These are phyloP conservation scores for Naganishia friedmannii DNA, from an alignment of 768 basidiomycete species.

Conservation along the genomic window DNA sequence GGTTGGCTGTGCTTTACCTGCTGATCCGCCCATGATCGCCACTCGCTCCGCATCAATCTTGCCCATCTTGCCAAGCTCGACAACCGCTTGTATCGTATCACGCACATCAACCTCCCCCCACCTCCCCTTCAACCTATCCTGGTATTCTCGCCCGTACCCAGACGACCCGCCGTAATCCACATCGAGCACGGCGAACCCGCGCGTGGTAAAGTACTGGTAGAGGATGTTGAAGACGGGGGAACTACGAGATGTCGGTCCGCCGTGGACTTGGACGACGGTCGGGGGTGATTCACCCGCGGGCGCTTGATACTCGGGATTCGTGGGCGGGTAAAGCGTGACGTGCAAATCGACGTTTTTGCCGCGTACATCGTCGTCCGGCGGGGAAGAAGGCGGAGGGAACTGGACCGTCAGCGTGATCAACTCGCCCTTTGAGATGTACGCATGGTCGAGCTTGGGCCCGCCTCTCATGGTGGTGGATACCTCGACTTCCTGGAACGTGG, in stretches of 20 bases:
- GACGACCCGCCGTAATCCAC: constrained; percentile 73
- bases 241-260: constrained; percentile 58
- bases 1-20: constrained; percentile 48
- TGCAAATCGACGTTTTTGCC: constrained; percentile 53
- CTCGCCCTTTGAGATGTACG: constrained; percentile 20
- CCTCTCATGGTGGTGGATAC: not conserved
- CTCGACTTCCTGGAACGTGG: constrained; percentile 24
- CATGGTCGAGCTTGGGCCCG: constrained; percentile 22
- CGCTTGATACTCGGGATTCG: constrained; percentile 62
- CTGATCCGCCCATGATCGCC: constrained; percentile 68
- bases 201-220: constrained; percentile 34
- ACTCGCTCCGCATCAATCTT: constrained; percentile 66
- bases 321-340: constrained; percentile 66
- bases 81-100: constrained; percentile 64
- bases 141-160: constrained; percentile 69
- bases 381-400: constrained; percentile 24
- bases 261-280: constrained; percentile 65
- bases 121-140: constrained; percentile 45
- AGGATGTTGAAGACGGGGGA: constrained; percentile 15
- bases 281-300: constrained; percentile 64
- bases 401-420: constrained; percentile 16
- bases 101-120: constrained; percentile 75
- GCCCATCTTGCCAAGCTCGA: constrained; percentile 56
- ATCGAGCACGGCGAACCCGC: constrained; percentile 58
- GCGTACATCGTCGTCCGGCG: not conserved